These are phyloP conservation scores for Cokeromyces recurvatus DNA, from an alignment of 371 early-diverging fungal genomes.

Conservation along the genomic window DNA sequence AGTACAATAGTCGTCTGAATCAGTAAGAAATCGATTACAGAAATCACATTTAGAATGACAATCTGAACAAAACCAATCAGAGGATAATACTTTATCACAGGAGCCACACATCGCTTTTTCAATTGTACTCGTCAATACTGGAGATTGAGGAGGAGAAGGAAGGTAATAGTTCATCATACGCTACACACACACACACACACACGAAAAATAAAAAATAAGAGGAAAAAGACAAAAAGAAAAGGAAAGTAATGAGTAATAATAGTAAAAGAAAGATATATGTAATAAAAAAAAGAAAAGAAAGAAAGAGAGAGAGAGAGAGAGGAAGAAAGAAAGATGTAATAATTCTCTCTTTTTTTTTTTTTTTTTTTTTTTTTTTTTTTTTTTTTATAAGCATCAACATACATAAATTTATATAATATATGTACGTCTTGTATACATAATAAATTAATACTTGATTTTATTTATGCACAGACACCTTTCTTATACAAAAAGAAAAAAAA, in stretches of 20 bases:
- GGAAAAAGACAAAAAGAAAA: neutral
- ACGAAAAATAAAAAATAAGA: neutral
- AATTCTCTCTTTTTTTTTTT: neutral
- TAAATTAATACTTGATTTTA: too few relatives aligned
- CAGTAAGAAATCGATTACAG: slow-evolving; percentile 39
- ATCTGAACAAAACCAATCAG: slow-evolving; percentile 46
- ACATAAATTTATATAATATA: too few relatives aligned
- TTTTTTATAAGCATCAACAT: too few relatives aligned
- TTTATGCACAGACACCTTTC: slow-evolving; percentile 11
- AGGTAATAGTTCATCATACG: slow-evolving; percentile 30
- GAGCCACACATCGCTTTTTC: slow-evolving; percentile 40
- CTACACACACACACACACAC: too few relatives aligned
- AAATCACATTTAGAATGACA: slow-evolving; percentile 39
- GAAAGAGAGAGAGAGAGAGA: slow-evolving; percentile 1
- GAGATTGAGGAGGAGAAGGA: slow-evolving; percentile 37
- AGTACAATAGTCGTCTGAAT: slow-evolving; percentile 40
- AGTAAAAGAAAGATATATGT: too few relatives aligned
- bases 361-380: too few relatives aligned
- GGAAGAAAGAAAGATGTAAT: neutral
- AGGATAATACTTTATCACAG: slow-evolving; percentile 34
- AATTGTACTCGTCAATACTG: slow-evolving; percentile 8
- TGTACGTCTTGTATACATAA: too few relatives aligned
- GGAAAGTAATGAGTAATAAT: neutral
- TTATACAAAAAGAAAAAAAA: too few relatives aligned
- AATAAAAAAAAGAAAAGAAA: neutral